Evolutionary conservation across 1,139 yeast genomes (phyloP).

Genomic region (Kodamaea plutei): DNA sequence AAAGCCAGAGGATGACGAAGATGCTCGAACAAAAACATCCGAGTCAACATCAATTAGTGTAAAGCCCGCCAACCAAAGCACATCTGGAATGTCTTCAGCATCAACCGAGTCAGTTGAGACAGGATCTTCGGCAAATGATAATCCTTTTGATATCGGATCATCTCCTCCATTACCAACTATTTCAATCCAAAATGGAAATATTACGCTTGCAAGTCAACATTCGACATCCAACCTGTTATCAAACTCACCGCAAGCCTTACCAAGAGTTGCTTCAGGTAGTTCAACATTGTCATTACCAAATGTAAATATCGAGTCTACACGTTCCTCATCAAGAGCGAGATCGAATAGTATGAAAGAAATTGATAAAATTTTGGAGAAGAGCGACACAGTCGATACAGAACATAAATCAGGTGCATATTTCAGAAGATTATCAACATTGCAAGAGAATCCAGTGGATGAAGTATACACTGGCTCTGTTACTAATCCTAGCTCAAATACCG

Average conservation of each 20-base stretch:
- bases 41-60: background rate
- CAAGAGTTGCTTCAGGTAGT: conserved; percentile 5
- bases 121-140: background rate
- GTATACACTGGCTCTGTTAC: conserved; percentile 4
- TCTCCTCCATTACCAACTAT: conserved; percentile 20
- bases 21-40: too few relatives aligned
- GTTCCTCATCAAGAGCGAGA: conserved; percentile 24
- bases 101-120: background rate
- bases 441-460: conserved; percentile 49
- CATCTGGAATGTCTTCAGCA: background rate
- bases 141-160: background rate
- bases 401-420: conserved; percentile 64
- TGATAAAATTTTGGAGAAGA: conserved; percentile 37
- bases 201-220: conserved; percentile 2
- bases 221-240: conserved; percentile 14
- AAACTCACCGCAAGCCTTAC: conserved; percentile 11
- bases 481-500: conserved; percentile 2
- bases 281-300: conserved; percentile 8
- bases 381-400: conserved; percentile 40
- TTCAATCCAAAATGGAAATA: conserved; percentile 8
- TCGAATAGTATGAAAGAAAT: conserved; percentile 41
- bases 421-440: conserved; percentile 64
- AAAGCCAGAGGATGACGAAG: conserved; percentile 27
- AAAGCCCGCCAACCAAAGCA: background rate
- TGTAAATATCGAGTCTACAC: background rate